Evolutionary conservation across 1,139 yeast genomes (phyloP), one percentile per base, ranked within the genome.

Genomic region (Geotrichum carabidarum): DNA sequence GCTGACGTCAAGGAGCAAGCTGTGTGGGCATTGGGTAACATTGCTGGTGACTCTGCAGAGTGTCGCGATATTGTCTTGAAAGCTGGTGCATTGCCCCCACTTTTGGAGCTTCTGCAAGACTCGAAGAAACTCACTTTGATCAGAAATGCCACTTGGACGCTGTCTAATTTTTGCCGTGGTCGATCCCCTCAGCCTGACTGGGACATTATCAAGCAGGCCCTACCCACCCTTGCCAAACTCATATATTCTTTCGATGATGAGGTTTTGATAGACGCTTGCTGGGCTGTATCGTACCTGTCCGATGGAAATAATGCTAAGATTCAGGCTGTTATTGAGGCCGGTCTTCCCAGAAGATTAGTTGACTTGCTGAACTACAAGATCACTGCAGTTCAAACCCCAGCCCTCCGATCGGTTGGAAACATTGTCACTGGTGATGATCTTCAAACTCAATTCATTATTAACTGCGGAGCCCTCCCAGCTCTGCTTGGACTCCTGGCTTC

Each of bases 1-100:
- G 76, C 83, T 55, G 98, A 93, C 68, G 97, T 94, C 57, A 88
- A 89, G 71, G 99, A 93, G 71, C 99, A 93, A 74, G 98, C 98
- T 18, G 93, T 93, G 63, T 93, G 99, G 99, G 98, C 99, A 38
- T 77, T 93, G 64, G 99, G 99, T 72, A 93, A 93, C 71, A 96
- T 93, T 70, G 98, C 99, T 32, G 99, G 99, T 71, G 99, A 93
- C 70, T 87, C 96, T 22, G 80, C 96, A 15, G 78, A 78, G 54
- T 89, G 84, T 76, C 83, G 99, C 74, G 98, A 93, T 73, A 84
- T 79, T 64, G 99, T 93, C 44, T 78, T 93, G 63, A 74, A 78
- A 47, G 84, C 90, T 65, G 84, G 87, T 59, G 98, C 97, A 32
- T 85, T 93, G 85, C 84, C 81, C 58, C 96, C 97, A 8, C 87